Base-by-base conservation (phyloP, 1,139 yeast genomes). In the Kurtzmaniella quercitrusa region DNA sequence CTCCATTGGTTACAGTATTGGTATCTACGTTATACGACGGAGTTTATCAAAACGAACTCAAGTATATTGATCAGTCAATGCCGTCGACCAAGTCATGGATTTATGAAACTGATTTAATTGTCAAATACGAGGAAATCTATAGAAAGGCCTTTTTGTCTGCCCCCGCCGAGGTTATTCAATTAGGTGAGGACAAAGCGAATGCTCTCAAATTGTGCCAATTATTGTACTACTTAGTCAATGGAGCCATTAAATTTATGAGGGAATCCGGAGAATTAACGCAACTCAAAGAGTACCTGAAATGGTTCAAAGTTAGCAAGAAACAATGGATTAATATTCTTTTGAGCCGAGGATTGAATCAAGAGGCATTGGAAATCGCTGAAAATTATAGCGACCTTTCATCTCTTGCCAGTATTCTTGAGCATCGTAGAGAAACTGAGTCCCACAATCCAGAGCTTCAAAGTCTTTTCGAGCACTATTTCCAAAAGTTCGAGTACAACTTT, bases 311-410 rank as follows among this genome's bases (percentile, higher is more conserved):
- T 5, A 56, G 63, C 36, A 68, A 63, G 47, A 41, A 49, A 6
- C 49, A 55, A 17, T 82, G 94, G 94, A 75, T 83, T 19, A 64
- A 68, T 36, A 69, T 74, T 1, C 58, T 86, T 33, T 69, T 82
- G 17, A 58, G 64, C 9, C 61, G 73, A 40, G 76, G 74, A 18
- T 65, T 78, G 43, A 61, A 69, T 20, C 63, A 63, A 8, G 80
- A 80, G 33, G 88, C 91, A 0, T 60, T 83, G 16, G 64, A 66
- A n/a, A 70, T 88, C 36, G 78, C 88, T 1, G 95, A 88, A 52
- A 67, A 70, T 30, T 85, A 81, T 56, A 61, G 66, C 19, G 95
- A 88, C 56, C 74, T 84, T 52, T 66, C 77, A 18, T 78, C 91
- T 1, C 64, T 89, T 37, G 84, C 82, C 0, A 79, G 77, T 47